Base-by-base conservation (phyloP, 495 filamentous ascomycete genomes). In the Aspergillus asperescens region DNA sequence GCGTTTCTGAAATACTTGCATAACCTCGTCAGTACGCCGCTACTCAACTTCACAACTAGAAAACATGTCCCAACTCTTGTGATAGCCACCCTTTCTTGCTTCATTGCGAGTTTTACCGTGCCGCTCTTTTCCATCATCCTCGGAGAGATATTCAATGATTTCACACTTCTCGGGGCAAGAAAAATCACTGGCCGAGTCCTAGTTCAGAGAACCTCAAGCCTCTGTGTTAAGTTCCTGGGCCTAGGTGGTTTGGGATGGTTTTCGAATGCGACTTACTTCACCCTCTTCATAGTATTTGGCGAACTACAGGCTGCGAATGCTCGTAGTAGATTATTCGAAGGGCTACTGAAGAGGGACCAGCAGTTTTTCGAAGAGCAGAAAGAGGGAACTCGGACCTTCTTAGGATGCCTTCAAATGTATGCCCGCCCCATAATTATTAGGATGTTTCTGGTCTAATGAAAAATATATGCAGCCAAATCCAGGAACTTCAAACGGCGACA, bases 321-420 rank as follows among this genome's bases (percentile, higher is more conserved):
- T 19, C 80, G 89, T 22, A 70, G 76, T 24, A 72, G 62, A 22
- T 61, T 95, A 2, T 96, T 95, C 58, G 58, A 68, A 1, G 79
- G 78, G 2, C 65, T 97, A 15, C 58, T 94, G 18, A 61, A 73
- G 13, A 90, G 86, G 62, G 82, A 91, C 24, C 78, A 94, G 52
- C 76, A 74, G 45, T 98, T 92, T 90, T 97, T 88, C 59, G 90
- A 97, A 62, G 71, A 73, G 34, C 73, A 84, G 35, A 71, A 76
- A 55, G 79, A 86, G 57, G 93, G 91, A 4, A 78, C 89, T 29
- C 80, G 80, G 4, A 84, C 87, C 8, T 72, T 95, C 34, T 62
- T 93, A 13, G 81, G 83, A 12, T 71, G 80, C 35, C 68, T 90
- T 9, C 84, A 93, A 71, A 86, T 81, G 91, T 94, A 72, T 66